phyloP scores from a whole-genome alignment of 768 basidiomycete genomes.

The Mrakia blollopis region DNA sequence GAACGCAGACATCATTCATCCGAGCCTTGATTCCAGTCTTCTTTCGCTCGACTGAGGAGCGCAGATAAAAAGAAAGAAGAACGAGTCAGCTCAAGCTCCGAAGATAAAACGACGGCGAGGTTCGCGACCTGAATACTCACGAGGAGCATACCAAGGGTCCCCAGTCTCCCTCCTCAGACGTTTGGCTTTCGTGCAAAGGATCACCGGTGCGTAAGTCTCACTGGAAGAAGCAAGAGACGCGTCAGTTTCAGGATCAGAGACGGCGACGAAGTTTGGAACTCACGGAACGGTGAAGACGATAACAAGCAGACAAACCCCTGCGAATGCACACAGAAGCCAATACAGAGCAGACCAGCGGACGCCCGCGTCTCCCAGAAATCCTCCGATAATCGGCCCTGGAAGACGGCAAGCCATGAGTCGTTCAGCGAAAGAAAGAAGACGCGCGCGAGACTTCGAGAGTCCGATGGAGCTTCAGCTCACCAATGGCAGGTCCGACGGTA shows the following conservation, averaged over 20 bases:
- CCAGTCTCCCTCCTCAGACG: slow-evolving; percentile 41
- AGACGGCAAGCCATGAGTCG: background rate
- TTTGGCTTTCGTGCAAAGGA: slow-evolving; percentile 44
- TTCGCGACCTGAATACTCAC: slow-evolving; percentile 27
- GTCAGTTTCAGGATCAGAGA: background rate
- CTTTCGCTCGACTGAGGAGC: slow-evolving; percentile 3
- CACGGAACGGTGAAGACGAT: slow-evolving; percentile 18
- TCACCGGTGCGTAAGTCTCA: slow-evolving; percentile 45
- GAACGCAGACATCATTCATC: slow-evolving; percentile 40
- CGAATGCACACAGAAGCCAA: slow-evolving; percentile 43
- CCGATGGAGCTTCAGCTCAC: slow-evolving; percentile 37
- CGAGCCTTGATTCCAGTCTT: slow-evolving; percentile 35
- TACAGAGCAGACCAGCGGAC: slow-evolving; percentile 17
- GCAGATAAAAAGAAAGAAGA: background rate
- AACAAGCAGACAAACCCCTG: slow-evolving; percentile 37
- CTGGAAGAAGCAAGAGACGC: background rate
- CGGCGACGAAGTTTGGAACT: background rate
- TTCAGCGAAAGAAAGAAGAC: background rate
- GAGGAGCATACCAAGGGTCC: slow-evolving; percentile 42
- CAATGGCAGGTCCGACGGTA: slow-evolving; percentile 44
- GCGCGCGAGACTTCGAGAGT: background rate
- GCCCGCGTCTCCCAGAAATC: slow-evolving; percentile 43
- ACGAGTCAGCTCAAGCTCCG: background rate
- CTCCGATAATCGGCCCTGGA: slow-evolving; percentile 36
- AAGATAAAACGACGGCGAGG: background rate